phyloP scores from a whole-genome alignment of 202 grass and related monocot genomes.

The Schoenoplectus triqueter region DNA sequence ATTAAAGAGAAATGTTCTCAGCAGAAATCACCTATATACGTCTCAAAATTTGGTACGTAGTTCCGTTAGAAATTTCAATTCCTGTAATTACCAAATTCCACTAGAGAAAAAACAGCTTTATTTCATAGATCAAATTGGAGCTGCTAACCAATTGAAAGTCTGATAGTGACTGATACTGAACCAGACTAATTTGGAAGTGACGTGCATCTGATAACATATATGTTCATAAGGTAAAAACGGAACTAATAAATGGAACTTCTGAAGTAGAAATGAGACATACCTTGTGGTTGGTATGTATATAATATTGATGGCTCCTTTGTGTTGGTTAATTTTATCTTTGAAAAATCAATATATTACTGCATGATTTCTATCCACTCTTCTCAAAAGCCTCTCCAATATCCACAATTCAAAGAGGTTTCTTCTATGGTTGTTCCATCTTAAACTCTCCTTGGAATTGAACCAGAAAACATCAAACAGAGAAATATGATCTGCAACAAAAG shows the following conservation, averaged over 20 bases:
- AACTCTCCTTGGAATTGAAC: neutral
- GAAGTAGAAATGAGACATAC: slow-evolving; percentile 3
- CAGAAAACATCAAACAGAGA: neutral
- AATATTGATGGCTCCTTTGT: neutral
- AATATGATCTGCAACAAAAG: slow-evolving; percentile 2
- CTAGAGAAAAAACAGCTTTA: neutral
- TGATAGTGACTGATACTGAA: neutral
- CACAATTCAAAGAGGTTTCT: neutral
- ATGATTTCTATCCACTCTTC: neutral
- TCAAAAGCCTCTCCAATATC: neutral
- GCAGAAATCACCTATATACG: neutral
- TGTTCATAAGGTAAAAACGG: neutral
- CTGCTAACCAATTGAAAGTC: neutral
- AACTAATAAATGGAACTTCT: neutral
- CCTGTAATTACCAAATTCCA: neutral
- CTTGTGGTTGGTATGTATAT: slow-evolving; percentile 10
- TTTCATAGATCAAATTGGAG: slow-evolving; percentile 5
- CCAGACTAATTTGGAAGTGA: neutral
- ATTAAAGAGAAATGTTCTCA: neutral
- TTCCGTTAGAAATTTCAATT: neutral
- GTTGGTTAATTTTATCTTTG: neutral
- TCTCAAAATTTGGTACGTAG: neutral
- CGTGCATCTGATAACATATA: neutral
- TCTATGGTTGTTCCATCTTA: slow-evolving; percentile 4
- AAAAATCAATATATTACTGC: neutral